A percentile compares a stretch with the other conserved stretches of the same genome.
Conservation (phyloP, 495 filamentous ascomycete species). For the Penicillium argentinense region DNA sequence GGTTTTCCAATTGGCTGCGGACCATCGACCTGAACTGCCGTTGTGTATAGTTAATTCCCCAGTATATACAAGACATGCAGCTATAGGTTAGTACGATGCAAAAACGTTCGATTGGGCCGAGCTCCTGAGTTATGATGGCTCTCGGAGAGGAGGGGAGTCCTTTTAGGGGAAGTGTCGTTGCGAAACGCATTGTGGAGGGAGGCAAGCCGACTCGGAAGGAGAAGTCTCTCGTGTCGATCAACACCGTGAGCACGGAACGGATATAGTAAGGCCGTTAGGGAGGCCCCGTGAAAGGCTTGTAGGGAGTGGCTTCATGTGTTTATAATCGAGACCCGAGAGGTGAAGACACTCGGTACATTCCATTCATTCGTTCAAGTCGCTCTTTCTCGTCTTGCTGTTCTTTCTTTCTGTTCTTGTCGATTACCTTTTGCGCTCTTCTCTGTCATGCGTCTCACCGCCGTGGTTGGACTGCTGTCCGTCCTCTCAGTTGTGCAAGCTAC, state of each 20-base stretch:
- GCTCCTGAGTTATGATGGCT: too few relatives aligned
- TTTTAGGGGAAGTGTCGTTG: neutral
- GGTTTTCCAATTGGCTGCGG: too few relatives aligned
- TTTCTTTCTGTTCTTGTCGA: neutral
- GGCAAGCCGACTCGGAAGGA: neutral
- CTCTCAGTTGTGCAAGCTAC: conserved; percentile 16
- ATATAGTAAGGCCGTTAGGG: neutral
- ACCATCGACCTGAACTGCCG: too few relatives aligned
- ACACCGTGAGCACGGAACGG: neutral
- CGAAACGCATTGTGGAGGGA: too few relatives aligned
- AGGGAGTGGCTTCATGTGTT: neutral
- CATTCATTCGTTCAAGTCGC: neutral
- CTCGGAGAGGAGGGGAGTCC: neutral
- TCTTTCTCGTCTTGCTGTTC: conserved; percentile 2
- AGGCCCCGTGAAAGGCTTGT: neutral
- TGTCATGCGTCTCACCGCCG: conserved; percentile 21
- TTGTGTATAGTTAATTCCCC: too few relatives aligned
- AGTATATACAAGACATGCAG: too few relatives aligned
- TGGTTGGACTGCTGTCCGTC: conserved; percentile 15
- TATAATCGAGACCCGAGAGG: conserved; percentile 3
- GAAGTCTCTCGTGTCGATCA: conserved; percentile 5
- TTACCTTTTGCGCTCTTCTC: neutral
- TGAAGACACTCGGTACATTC: neutral
- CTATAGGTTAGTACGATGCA: too few relatives aligned
- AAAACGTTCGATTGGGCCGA: too few relatives aligned